phyloP scores from a whole-genome alignment of 2,329 filamentous ascomycete species.

The Trichoderma gracile region DNA sequence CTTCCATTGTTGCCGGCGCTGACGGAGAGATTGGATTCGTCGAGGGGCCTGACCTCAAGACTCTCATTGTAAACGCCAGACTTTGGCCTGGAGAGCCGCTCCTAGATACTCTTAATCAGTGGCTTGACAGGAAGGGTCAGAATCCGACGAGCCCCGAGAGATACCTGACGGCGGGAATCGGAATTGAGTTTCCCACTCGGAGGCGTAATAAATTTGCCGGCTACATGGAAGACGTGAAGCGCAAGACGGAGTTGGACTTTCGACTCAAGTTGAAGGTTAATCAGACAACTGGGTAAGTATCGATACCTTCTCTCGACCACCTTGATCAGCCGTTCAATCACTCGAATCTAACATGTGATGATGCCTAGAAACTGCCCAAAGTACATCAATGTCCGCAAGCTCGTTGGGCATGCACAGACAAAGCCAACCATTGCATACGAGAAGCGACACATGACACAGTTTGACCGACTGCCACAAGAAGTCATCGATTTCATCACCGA shows the following conservation, averaged over 20 bases:
- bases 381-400: slow-evolving; percentile 22
- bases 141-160: background rate
- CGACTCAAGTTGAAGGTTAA: slow-evolving; percentile 17
- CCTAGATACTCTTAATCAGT: slow-evolving; percentile 15
- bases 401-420: background rate
- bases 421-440: slow-evolving; percentile 15
- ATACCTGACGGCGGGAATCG: slow-evolving; percentile 17
- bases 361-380: slow-evolving; percentile 18
- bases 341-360: background rate
- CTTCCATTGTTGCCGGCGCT: slow-evolving; percentile 17
- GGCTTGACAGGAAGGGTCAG: background rate
- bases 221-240: slow-evolving; percentile 14
- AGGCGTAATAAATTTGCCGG: slow-evolving; percentile 25
- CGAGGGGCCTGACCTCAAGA: slow-evolving; percentile 18
- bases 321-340: background rate
- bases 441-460: slow-evolving; percentile 9
- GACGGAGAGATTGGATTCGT: slow-evolving; percentile 21
- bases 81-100: slow-evolving; percentile 20
- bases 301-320: background rate
- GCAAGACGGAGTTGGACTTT: background rate
- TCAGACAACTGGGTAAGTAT: slow-evolving; percentile 17
- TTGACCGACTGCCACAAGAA: slow-evolving; percentile 16
- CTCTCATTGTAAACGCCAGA: slow-evolving; percentile 17
- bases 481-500: slow-evolving; percentile 21
- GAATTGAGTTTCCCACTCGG: slow-evolving; percentile 22